These are phyloP conservation scores for Ganoderma sinense DNA, from an alignment of 1,284 basidiomycete species.

Conservation along the genomic window DNA sequence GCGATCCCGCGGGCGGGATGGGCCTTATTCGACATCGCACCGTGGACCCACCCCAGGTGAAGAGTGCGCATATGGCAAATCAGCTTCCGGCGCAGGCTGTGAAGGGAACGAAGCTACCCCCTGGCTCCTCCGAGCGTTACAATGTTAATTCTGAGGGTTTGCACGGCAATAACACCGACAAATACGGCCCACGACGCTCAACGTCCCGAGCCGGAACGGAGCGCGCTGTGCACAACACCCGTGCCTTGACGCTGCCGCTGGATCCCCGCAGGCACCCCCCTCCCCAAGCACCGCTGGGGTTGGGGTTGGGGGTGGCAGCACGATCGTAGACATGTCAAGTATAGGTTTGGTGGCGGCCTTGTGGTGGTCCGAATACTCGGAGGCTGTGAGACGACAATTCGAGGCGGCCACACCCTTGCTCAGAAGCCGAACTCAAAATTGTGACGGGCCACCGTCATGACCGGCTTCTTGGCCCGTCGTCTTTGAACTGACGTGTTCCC, in stretches of 20 bases:
- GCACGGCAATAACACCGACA: background rate
- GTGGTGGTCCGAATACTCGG: background rate
- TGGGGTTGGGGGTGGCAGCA: background rate
- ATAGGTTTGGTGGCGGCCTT: background rate
- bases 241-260: background rate
- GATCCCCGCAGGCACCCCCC: background rate
- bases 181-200: background rate
- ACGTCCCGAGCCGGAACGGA: slow-evolving; percentile 4
- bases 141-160: too few relatives aligned
- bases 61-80: background rate
- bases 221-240: background rate
- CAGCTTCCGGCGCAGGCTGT: background rate
- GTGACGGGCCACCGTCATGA: background rate
- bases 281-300: background rate
- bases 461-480: background rate
- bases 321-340: background rate
- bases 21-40: slow-evolving; percentile 5
- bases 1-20: slow-evolving; percentile 21
- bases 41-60: slow-evolving; percentile 16
- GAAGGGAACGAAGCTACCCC: slow-evolving; percentile 1
- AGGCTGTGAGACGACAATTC: background rate
- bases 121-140: background rate
- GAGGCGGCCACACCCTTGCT: background rate
- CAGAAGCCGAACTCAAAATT: background rate
- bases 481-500: background rate